phyloP scores from a whole-genome alignment of 768 basidiomycete species.

The Lyophyllum atratum region DNA sequence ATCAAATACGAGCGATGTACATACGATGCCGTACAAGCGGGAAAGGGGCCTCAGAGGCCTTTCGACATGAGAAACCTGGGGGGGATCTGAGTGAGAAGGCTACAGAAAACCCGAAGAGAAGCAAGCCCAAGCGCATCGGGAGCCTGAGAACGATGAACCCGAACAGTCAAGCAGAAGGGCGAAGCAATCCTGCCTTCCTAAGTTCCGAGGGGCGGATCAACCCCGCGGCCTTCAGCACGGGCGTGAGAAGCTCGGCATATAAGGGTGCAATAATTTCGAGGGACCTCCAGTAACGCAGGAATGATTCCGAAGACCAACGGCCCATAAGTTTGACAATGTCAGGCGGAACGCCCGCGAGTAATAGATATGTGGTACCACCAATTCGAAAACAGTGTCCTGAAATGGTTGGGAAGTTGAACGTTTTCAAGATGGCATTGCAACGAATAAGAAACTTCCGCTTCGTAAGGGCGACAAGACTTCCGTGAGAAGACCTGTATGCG shows the following conservation, averaged over 20 bases:
- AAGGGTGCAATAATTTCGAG: not conserved
- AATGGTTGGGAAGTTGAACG: not conserved
- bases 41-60: too few relatives aligned
- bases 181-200: too few relatives aligned
- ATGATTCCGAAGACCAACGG: constrained; percentile 27
- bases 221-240: not conserved
- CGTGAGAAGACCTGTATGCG: not conserved
- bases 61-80: too few relatives aligned
- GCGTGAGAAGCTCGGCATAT: not conserved
- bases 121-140: too few relatives aligned
- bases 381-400: constrained; percentile 24
- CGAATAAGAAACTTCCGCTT: not conserved
- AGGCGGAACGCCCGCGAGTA: constrained; percentile 21
- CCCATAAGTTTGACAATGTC: constrained; percentile 30
- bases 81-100: too few relatives aligned
- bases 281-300: not conserved
- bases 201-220: not conserved
- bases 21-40: too few relatives aligned
- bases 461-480: not conserved
- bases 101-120: too few relatives aligned
- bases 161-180: not conserved
- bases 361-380: constrained; percentile 22
- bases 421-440: not conserved
- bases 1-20: too few relatives aligned
- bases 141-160: too few relatives aligned